Percentiles rank a stretch among this genome's conserved stretches.
phyloP scores from a whole-genome alignment of 768 basidiomycete genomes.

The Chiua virens region DNA sequence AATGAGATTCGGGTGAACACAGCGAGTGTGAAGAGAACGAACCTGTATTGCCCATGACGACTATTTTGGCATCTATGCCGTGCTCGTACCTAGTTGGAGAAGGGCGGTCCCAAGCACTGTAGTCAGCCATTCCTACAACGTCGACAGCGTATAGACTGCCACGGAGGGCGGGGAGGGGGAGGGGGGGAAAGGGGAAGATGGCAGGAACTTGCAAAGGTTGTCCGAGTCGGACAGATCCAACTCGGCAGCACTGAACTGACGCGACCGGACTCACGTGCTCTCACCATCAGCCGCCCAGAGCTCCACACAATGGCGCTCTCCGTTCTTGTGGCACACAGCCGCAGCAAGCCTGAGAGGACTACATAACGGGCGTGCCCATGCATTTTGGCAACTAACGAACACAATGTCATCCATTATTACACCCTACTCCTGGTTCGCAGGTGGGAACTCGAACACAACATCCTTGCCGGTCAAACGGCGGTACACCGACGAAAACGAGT shows the following conservation, averaged over 20 bases:
- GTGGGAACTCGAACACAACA: constrained; percentile 91
- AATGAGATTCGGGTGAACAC: constrained; percentile 16
- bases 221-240: constrained; percentile 27
- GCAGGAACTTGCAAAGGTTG: constrained; percentile 25
- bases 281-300: neutral
- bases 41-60: constrained; percentile 87
- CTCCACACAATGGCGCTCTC: constrained; percentile 6
- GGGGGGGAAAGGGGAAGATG: constrained; percentile 37
- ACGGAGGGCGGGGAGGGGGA: constrained; percentile 45
- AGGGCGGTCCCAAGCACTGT: constrained; percentile 65
- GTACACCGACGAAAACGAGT: constrained; percentile 98
- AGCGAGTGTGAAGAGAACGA: constrained; percentile 21
- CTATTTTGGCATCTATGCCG: constrained; percentile 92
- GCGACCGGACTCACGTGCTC: constrained; percentile 36
- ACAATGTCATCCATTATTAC: constrained; percentile 36
- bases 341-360: constrained; percentile 4
- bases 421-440: constrained; percentile 65
- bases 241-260: constrained; percentile 28
- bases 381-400: constrained; percentile 33
- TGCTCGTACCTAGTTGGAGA: constrained; percentile 70
- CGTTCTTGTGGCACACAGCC: constrained; percentile 22
- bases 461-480: constrained; percentile 95
- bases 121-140: constrained; percentile 51
- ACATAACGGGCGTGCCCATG: constrained; percentile 38
- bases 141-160: constrained; percentile 35